phyloP scores from a whole-genome alignment of 1,284 basidiomycete genomes.

The Moniliella sp. region DNA sequence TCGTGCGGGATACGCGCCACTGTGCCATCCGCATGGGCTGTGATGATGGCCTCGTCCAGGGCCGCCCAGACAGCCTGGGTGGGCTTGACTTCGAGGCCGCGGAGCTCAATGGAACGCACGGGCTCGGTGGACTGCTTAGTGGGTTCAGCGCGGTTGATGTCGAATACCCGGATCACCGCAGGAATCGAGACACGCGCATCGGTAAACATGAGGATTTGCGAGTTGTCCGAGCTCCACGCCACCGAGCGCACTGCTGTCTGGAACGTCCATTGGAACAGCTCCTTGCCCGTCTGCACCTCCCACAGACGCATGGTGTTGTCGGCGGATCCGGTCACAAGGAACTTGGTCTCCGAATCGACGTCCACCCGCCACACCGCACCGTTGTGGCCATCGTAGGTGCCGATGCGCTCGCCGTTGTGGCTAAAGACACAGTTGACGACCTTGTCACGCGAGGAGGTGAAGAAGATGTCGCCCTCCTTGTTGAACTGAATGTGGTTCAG shows the following conservation, averaged over 20 bases:
- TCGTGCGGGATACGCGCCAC: constrained; percentile 38
- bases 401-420: constrained; percentile 91
- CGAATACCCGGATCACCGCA: constrained; percentile 53
- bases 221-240: constrained; percentile 55
- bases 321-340: constrained; percentile 59
- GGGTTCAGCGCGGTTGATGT: constrained; percentile 40
- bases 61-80: constrained; percentile 80
- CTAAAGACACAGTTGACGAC: constrained; percentile 91
- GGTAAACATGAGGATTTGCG: constrained; percentile 55
- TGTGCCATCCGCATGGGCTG: constrained; percentile 88
- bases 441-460: constrained; percentile 85
- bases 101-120: constrained; percentile 29
- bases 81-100: constrained; percentile 50
- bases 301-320: constrained; percentile 84
- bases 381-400: constrained; percentile 89
- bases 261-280: constrained; percentile 64
- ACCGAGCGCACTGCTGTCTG: constrained; percentile 91
- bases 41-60: constrained; percentile 58
- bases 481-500: constrained; percentile 61
- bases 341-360: constrained; percentile 66
- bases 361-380: constrained; percentile 91
- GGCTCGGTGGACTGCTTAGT: constrained; percentile 22
- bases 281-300: constrained; percentile 72
- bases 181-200: constrained; percentile 78
- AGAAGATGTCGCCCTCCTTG: constrained; percentile 79